These are phyloP conservation scores for Lanmaoa pseudosensibilis DNA, from an alignment of 768 basidiomycete species.

Conservation along the genomic window DNA sequence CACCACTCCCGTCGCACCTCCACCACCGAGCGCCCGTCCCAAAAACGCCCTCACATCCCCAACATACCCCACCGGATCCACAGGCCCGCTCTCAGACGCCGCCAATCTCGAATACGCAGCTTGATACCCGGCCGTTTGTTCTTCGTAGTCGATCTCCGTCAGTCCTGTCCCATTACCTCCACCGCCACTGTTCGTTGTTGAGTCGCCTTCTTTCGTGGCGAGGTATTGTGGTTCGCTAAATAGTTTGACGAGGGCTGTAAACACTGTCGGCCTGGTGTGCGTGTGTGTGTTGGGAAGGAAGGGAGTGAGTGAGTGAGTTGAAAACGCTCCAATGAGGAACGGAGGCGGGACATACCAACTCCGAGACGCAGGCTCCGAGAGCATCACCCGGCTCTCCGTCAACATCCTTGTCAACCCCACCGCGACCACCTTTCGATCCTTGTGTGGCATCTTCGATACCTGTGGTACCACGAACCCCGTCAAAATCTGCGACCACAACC, in stretches of 20 bases:
- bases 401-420: slow-evolving; percentile 81
- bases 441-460: slow-evolving; percentile 72
- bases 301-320: neutral
- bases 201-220: slow-evolving; percentile 22
- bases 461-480: slow-evolving; percentile 78
- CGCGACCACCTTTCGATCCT: slow-evolving; percentile 81
- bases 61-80: slow-evolving; percentile 64
- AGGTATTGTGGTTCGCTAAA: slow-evolving; percentile 79
- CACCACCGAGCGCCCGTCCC: slow-evolving; percentile 39
- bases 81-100: slow-evolving; percentile 60
- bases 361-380: slow-evolving; percentile 58
- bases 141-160: slow-evolving; percentile 86
- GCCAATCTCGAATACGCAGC: slow-evolving; percentile 91
- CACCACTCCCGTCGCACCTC: slow-evolving; percentile 4
- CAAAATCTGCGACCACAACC: slow-evolving; percentile 80
- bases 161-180: slow-evolving; percentile 36
- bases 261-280: slow-evolving; percentile 74
- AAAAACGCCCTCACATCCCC: slow-evolving; percentile 55
- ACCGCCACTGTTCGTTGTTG: too few relatives aligned
- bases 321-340: too few relatives aligned
- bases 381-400: slow-evolving; percentile 69
- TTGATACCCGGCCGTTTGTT: slow-evolving; percentile 89
- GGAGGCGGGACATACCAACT: slow-evolving; percentile 53
- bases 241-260: slow-evolving; percentile 71
- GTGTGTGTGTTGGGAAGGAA: neutral